Conservation (phyloP, 2,329 filamentous ascomycete species). For the Escovopsis sp. region DNA sequence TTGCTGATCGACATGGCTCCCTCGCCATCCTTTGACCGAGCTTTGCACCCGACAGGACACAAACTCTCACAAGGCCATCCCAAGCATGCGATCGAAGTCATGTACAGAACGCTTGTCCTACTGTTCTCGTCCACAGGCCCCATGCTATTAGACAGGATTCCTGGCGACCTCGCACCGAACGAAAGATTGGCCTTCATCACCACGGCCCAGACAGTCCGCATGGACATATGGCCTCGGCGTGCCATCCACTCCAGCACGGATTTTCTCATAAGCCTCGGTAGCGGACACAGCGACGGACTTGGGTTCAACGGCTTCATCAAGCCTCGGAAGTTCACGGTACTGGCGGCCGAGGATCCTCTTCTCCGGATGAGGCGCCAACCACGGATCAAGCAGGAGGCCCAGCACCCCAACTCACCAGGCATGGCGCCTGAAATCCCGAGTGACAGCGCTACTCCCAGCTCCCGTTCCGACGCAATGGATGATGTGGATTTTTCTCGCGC, state of each 20-base stretch:
- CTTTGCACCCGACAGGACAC: constrained; percentile 3
- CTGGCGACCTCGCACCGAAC: constrained; percentile 26
- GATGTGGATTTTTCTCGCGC: constrained; percentile 4
- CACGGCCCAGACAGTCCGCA: constrained; percentile 30
- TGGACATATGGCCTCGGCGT: constrained; percentile 31
- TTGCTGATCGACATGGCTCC: constrained; percentile 31
- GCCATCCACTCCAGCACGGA: constrained; percentile 33
- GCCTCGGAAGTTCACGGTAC: constrained; percentile 2
- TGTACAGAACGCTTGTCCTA: constrained; percentile 37
- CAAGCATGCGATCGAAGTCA: constrained; percentile 26
- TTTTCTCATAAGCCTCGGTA: constrained; percentile 35
- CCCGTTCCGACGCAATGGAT: constrained; percentile 5
- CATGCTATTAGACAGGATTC: constrained; percentile 29
- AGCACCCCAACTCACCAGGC: neutral
- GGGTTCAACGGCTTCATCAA: constrained; percentile 21
- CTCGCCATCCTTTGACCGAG: constrained; percentile 6
- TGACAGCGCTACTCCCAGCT: constrained; percentile 1
- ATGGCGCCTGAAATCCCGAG: neutral
- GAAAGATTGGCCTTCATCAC: constrained; percentile 28
- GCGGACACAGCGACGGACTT: constrained; percentile 22
- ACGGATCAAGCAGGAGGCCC: constrained; percentile 1
- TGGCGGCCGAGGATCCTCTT: neutral
- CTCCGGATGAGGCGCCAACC: neutral
- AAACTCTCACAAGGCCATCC: constrained; percentile 5
- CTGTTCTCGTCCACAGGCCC: constrained; percentile 30